A percentile compares a stretch with the other conserved stretches of the same genome.
These are phyloP conservation scores for Cordyceps cicadae DNA, from an alignment of 2,329 filamentous ascomycete species.

Conservation along the genomic window DNA sequence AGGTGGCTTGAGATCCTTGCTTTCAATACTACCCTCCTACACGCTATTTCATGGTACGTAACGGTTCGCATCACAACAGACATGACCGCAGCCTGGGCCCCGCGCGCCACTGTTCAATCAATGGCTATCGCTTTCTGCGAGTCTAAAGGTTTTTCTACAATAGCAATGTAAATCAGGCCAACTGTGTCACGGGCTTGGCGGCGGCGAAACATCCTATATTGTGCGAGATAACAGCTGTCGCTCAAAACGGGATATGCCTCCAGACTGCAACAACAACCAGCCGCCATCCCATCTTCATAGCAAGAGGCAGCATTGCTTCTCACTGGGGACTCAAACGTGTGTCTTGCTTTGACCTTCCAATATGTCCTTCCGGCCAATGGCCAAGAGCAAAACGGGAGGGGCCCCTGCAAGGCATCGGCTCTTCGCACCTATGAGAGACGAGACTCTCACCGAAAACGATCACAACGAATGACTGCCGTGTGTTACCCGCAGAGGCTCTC, in stretches of 20 bases:
- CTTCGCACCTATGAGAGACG: not conserved
- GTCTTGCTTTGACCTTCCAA: not conserved
- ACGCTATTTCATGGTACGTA: constrained; percentile 6
- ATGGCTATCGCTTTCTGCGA: not conserved
- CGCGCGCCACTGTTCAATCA: not conserved
- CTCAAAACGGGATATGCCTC: not conserved
- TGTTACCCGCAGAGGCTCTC: not conserved
- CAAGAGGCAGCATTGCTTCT: not conserved
- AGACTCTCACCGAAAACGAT: constrained; percentile 5
- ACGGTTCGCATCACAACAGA: constrained; percentile 3
- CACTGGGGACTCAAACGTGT: not conserved
- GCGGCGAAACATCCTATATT: not conserved
- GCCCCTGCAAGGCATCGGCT: constrained; percentile 3
- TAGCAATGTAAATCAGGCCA: not conserved
- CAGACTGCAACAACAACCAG: not conserved
- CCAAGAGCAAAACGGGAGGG: not conserved
- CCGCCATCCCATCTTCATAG: not conserved
- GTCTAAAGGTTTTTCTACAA: not conserved
- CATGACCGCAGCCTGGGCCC: not conserved
- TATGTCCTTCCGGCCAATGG: not conserved
- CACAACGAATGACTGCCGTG: constrained; percentile 1
- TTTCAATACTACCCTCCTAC: not conserved
- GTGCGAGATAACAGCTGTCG: not conserved
- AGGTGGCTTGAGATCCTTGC: constrained; percentile 10
- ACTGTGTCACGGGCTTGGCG: not conserved